phyloP scores from a whole-genome alignment of 495 filamentous ascomycete species.

The Aspergillus sclerotiicarbonarius region DNA sequence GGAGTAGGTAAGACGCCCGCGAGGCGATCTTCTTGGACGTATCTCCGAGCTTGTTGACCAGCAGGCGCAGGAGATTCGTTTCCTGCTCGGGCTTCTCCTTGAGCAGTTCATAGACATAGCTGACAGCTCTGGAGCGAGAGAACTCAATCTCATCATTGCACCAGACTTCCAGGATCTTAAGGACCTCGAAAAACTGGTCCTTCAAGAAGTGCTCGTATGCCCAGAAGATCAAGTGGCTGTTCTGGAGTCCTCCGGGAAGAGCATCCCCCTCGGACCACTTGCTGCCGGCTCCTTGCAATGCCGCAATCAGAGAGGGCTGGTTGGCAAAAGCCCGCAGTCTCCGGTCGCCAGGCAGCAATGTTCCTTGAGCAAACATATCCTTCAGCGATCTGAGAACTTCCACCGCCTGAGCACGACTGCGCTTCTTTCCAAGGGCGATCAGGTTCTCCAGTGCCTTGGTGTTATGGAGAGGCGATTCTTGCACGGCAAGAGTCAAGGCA shows the following conservation, averaged over 20 bases:
- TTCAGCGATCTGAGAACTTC: slow-evolving; percentile 87
- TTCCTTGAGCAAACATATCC: slow-evolving; percentile 86
- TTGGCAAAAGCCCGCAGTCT: slow-evolving; percentile 76
- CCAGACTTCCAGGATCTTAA: slow-evolving; percentile 87
- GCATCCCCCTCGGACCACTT: slow-evolving; percentile 64
- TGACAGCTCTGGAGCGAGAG: slow-evolving; percentile 78
- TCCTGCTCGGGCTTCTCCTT: slow-evolving; percentile 98
- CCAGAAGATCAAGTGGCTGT: slow-evolving; percentile 81
- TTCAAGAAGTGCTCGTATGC: slow-evolving; percentile 95
- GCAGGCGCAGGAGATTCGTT: slow-evolving; percentile 81
- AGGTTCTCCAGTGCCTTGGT: slow-evolving; percentile 83
- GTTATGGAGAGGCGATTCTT: slow-evolving; percentile 94
- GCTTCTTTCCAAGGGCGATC: slow-evolving; percentile 76
- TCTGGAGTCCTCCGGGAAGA: slow-evolving; percentile 67
- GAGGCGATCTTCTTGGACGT: slow-evolving; percentile 92
- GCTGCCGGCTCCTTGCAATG: slow-evolving; percentile 54
- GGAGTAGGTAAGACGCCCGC: slow-evolving; percentile 80
- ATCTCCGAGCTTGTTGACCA: slow-evolving; percentile 96
- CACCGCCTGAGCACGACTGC: slow-evolving; percentile 90
- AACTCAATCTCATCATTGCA: slow-evolving; percentile 93
- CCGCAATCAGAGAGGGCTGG: slow-evolving; percentile 71
- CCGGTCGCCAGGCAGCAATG: slow-evolving; percentile 76
- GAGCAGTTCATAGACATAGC: slow-evolving; percentile 83
- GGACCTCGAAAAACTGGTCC: slow-evolving; percentile 81
- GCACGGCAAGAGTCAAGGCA: slow-evolving; percentile 85